A percentile compares a stretch with the other conserved stretches of the same genome.
Conservation (phyloP, 305 asterid genomes). For the Solanum chacoense region DNA sequence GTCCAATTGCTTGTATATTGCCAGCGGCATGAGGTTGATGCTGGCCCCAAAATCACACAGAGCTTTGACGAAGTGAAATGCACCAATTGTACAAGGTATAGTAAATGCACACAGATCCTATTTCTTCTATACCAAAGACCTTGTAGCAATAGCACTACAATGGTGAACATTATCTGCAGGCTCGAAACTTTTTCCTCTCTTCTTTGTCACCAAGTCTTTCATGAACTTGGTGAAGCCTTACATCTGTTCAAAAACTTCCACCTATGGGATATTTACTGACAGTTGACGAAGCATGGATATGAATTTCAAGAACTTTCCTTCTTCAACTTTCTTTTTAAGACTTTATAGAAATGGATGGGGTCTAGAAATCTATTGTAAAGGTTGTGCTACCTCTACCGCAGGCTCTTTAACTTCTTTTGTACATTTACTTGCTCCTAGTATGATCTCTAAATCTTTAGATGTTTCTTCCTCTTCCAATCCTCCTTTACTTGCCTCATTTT, state of each 20-base stretch:
- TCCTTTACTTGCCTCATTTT: not conserved
- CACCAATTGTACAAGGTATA: not conserved
- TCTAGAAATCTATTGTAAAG: not conserved
- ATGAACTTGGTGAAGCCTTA: not conserved
- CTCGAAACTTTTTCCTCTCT: not conserved
- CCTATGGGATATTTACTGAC: not conserved
- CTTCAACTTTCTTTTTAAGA: not conserved
- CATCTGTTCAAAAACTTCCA: not conserved
- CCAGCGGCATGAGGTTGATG: not conserved
- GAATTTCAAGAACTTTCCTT: not conserved
- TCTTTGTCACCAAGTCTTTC: not conserved
- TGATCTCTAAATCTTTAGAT: not conserved
- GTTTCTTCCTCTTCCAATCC: not conserved
- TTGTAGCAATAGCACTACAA: too few species aligned
- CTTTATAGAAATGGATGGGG: not conserved
- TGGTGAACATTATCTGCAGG: not conserved
- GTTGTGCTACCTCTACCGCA: not conserved
- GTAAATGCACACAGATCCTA: not conserved
- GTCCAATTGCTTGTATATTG: not conserved
- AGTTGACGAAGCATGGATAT: not conserved
- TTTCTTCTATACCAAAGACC: not conserved
- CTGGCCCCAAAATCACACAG: not conserved
- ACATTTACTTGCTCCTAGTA: too few species aligned
- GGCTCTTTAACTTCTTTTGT: not conserved
- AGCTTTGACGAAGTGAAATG: not conserved